A percentile compares a stretch with the other conserved stretches of the same genome.
These are phyloP conservation scores for Polytolypa hystricis DNA, from an alignment of 2,329 filamentous ascomycete species.

Conservation along the genomic window DNA sequence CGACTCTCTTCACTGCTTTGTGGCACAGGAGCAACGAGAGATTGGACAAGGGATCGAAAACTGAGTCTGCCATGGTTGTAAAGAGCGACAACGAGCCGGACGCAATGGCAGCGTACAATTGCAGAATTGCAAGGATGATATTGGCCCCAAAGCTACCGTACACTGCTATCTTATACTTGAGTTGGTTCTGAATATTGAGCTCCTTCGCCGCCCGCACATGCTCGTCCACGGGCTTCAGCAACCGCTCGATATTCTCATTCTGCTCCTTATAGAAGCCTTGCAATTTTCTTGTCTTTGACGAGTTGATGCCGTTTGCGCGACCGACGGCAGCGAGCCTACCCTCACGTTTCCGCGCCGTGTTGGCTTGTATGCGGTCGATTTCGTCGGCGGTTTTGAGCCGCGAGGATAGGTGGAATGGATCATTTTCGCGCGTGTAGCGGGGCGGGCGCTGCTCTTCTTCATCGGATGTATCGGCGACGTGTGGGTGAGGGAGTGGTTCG, in stretches of 20 bases:
- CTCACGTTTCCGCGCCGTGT: constrained; percentile 64
- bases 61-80: constrained; percentile 90
- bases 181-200: constrained; percentile 66
- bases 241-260: constrained; percentile 84
- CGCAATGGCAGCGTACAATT: constrained; percentile 77
- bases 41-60: constrained; percentile 89
- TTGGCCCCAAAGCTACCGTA: constrained; percentile 67
- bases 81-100: constrained; percentile 91
- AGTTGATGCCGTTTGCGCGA: constrained; percentile 16
- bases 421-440: constrained; percentile 52
- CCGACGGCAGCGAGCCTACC: constrained; percentile 22
- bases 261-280: constrained; percentile 79
- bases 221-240: constrained; percentile 87
- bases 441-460: constrained; percentile 40
- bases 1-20: constrained; percentile 78
- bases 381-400: constrained; percentile 69
- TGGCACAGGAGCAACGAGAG: constrained; percentile 76
- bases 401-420: constrained; percentile 70
- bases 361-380: constrained; percentile 61
- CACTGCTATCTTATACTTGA: constrained; percentile 52
- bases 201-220: constrained; percentile 73
- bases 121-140: constrained; percentile 62
- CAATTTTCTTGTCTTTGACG: constrained; percentile 42
- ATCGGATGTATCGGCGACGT: constrained; percentile 22
- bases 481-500: constrained; percentile 20